Percentiles rank a stretch among this genome's conserved stretches.
These are phyloP conservation scores for Herpetomonas tarakana DNA, from an alignment of 208 protist genomes.

Conservation along the genomic window DNA sequence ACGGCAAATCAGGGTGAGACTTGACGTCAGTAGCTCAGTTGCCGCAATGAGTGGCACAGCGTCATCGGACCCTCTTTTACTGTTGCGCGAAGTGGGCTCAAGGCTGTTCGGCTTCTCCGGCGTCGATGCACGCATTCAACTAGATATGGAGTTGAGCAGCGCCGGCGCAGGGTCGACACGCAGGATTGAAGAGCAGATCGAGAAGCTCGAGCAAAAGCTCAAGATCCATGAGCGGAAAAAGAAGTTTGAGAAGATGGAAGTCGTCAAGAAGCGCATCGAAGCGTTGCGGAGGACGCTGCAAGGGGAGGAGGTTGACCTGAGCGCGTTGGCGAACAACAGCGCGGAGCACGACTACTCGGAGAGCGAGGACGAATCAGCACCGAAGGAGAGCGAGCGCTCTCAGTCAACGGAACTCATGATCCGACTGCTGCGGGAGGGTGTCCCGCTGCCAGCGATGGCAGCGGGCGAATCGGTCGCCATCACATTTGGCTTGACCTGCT, in stretches of 20 bases:
- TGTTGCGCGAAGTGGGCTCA: not conserved
- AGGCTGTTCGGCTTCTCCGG: conserved; percentile 59
- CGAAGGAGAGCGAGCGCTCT: conserved; percentile 20
- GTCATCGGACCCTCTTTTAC: conserved; percentile 4
- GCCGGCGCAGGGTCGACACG: conserved; percentile 54
- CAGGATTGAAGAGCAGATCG: conserved; percentile 86
- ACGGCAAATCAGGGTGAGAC: conserved; percentile 49
- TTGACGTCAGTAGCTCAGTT: conserved; percentile 31
- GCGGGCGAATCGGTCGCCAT: conserved; percentile 70
- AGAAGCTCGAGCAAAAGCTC: conserved; percentile 87
- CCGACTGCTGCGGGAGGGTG: conserved; percentile 51
- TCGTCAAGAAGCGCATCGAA: conserved; percentile 59
- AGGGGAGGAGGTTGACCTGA: conserved; percentile 67
- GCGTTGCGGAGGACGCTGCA: conserved; percentile 49
- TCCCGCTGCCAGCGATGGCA: conserved; percentile 71
- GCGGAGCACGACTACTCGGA: conserved; percentile 61
- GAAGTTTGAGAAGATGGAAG: conserved; percentile 75
- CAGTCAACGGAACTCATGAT: conserved; percentile 52
- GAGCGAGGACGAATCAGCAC: conserved; percentile 56
- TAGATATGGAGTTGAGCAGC: conserved; percentile 68
- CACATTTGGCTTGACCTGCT: conserved; percentile 51
- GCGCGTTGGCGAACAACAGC: conserved; percentile 21
- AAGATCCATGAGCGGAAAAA: conserved; percentile 87
- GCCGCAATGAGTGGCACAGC: conserved; percentile 10
- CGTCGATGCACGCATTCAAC: conserved; percentile 62